Conservation (phyloP, 2,329 filamentous ascomycete genomes). For the Epichloe sylvatica region DNA sequence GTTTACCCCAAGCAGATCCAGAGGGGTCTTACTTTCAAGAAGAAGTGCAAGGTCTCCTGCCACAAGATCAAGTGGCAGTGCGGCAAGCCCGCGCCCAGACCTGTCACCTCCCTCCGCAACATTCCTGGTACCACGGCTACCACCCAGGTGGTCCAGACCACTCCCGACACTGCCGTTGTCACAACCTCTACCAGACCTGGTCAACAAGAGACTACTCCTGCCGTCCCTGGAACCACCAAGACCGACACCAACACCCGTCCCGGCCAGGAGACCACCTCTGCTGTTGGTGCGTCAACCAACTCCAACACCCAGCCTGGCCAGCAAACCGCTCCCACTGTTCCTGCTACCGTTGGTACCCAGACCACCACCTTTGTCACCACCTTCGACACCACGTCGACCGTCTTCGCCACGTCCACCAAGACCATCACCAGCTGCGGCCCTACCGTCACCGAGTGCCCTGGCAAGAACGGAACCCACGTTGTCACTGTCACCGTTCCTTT, state of each 20-base stretch:
- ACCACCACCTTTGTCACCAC: conserved; percentile 17
- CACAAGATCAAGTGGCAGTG: conserved; percentile 49
- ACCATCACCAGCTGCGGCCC: conserved; percentile 38
- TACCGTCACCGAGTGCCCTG: conserved; percentile 37
- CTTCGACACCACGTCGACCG: conserved; percentile 33
- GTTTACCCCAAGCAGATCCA: conserved; percentile 46
- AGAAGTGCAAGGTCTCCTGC: conserved; percentile 46
- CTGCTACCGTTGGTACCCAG: neutral
- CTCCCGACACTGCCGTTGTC: neutral
- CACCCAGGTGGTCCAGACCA: neutral
- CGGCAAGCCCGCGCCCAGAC: conserved; percentile 14
- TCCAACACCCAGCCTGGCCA: neutral
- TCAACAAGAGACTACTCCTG: conserved; percentile 7
- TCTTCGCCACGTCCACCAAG: conserved; percentile 34
- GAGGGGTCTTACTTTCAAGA: conserved; percentile 21
- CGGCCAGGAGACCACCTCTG: conserved; percentile 1
- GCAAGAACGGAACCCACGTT: conserved; percentile 30
- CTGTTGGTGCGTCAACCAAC: neutral
- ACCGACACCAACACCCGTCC: conserved; percentile 1
- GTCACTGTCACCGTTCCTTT: conserved; percentile 41
- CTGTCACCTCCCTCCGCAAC: neutral
- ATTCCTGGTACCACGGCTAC: neutral
- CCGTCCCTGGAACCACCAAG: conserved; percentile 7
- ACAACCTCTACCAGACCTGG: conserved; percentile 2
- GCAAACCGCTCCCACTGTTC: conserved; percentile 2